These are phyloP conservation scores for Bombardia bombarda DNA, from an alignment of 495 filamentous ascomycete genomes.

Conservation along the genomic window DNA sequence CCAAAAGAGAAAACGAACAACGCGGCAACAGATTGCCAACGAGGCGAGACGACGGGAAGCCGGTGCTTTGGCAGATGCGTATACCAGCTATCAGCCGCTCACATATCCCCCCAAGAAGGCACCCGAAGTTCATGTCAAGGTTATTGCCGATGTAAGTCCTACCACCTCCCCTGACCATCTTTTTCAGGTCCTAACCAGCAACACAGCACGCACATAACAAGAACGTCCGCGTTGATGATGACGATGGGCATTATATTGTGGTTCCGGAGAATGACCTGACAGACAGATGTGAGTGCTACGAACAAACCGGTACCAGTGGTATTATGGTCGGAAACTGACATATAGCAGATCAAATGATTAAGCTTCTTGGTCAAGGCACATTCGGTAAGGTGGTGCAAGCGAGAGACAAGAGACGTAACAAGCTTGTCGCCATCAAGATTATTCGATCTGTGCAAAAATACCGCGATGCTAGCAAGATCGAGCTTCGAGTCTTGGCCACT, in stretches of 20 bases:
- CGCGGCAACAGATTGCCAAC: conserved; percentile 66
- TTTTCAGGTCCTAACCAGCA: conserved; percentile 7
- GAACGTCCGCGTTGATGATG: conserved; percentile 68
- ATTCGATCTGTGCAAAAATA: conserved; percentile 98
- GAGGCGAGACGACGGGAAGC: conserved; percentile 71
- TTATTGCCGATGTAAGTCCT: conserved; percentile 71
- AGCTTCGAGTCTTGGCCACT: conserved; percentile 85
- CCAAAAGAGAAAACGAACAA: conserved; percentile 82
- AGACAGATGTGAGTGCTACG: conserved; percentile 68
- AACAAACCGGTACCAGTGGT: neutral
- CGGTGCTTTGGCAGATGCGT: conserved; percentile 60
- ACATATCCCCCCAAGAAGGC: conserved; percentile 85
- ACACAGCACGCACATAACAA: conserved; percentile 42
- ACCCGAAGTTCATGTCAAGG: conserved; percentile 77
- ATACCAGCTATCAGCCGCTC: conserved; percentile 73
- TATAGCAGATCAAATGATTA: conserved; percentile 68
- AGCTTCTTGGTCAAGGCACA: conserved; percentile 89
- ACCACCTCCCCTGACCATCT: neutral
- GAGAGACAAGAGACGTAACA: conserved; percentile 62
- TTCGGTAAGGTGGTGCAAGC: conserved; percentile 98
- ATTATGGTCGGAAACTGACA: neutral
- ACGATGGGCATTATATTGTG: conserved; percentile 95
- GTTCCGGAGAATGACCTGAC: conserved; percentile 74
- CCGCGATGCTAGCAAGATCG: conserved; percentile 92
- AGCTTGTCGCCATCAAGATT: conserved; percentile 89